phyloP scores from a whole-genome alignment of 148 eudicot genomes.

The Amaranthus cruentus region DNA sequence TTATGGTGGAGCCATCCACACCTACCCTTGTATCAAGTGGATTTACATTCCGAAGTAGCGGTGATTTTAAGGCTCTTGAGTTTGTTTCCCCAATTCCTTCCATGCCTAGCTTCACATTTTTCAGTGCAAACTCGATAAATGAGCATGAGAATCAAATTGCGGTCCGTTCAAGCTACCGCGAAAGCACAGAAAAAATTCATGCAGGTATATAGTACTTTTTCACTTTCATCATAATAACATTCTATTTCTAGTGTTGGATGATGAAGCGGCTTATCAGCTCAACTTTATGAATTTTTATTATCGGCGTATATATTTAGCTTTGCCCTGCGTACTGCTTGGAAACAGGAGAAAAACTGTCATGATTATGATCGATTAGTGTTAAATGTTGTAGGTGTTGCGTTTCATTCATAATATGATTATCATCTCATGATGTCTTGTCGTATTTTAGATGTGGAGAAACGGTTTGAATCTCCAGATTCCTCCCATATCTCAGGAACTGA shows the following conservation, averaged over 20 bases:
- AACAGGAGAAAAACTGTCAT: no score
- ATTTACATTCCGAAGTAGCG: conserved; percentile 49
- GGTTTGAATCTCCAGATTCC: conserved; percentile 30
- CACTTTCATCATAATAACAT: background rate
- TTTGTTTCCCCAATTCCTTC: conserved; percentile 51
- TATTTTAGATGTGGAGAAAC: conserved; percentile 28
- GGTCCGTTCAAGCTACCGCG: conserved; percentile 20
- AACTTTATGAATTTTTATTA: background rate
- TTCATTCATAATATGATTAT: no score
- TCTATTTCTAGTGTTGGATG: background rate
- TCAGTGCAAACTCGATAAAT: conserved; percentile 33
- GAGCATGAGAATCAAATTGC: conserved; percentile 34
- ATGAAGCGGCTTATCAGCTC: background rate
- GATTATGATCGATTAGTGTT: no score
- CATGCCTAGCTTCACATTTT: conserved; percentile 71
- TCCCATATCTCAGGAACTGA: conserved; percentile 22
- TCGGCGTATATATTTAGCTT: no score
- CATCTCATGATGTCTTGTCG: background rate
- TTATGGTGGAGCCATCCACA: conserved; percentile 46
- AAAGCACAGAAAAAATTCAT: conserved; percentile 9
- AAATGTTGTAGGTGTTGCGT: no score
- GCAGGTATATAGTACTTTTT: conserved; percentile 29
- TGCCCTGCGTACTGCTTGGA: no score
- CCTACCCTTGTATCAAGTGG: conserved; percentile 36
- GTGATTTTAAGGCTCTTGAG: conserved; percentile 35